Evolutionary conservation across 2,329 filamentous ascomycete genomes (phyloP).

Genomic region (Xenoacremonium recifei): DNA sequence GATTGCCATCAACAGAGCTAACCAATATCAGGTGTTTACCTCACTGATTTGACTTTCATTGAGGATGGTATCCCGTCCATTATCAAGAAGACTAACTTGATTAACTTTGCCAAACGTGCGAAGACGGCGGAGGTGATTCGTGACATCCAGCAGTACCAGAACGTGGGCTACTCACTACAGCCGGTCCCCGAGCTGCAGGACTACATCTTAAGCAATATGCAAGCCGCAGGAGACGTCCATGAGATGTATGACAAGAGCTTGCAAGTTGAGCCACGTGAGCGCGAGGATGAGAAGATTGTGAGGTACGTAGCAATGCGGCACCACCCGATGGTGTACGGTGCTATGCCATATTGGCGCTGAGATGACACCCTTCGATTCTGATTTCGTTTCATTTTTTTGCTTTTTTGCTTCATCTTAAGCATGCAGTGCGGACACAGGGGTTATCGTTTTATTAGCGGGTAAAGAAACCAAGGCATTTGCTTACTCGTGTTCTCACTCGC

Average conservation of each 20-base stretch:
- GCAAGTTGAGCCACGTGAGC: slow-evolving; percentile 87
- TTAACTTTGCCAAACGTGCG: slow-evolving; percentile 97
- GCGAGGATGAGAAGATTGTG: slow-evolving; percentile 99
- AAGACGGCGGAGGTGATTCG: slow-evolving; percentile 98
- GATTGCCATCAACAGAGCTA: slow-evolving; percentile 4
- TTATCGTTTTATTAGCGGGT: background rate
- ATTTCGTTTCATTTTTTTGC: no score
- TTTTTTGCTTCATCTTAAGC: slow-evolving; percentile 7
- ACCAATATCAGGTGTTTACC: slow-evolving; percentile 70
- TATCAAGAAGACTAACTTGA: slow-evolving; percentile 93
- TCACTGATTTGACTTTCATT: slow-evolving; percentile 97
- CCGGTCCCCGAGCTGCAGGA: slow-evolving; percentile 90
- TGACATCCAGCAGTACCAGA: slow-evolving; percentile 98
- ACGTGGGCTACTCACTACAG: slow-evolving; percentile 90
- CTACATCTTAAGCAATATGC: slow-evolving; percentile 96
- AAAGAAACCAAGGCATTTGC: slow-evolving; percentile 5
- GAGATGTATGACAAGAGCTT: slow-evolving; percentile 99
- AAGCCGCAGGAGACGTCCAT: slow-evolving; percentile 90
- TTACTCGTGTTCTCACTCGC: slow-evolving; percentile 19
- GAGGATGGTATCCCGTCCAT: slow-evolving; percentile 96
- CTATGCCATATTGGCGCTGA: slow-evolving; percentile 20
- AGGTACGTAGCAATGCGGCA: slow-evolving; percentile 62
- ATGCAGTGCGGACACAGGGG: slow-evolving; percentile 15
- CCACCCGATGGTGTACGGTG: slow-evolving; percentile 22
- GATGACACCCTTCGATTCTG: background rate